Percentiles rank a stretch among this genome's conserved stretches.
Conservation (phyloP, 2,329 filamentous ascomycete species). For the Paracamarosporium sp. region DNA sequence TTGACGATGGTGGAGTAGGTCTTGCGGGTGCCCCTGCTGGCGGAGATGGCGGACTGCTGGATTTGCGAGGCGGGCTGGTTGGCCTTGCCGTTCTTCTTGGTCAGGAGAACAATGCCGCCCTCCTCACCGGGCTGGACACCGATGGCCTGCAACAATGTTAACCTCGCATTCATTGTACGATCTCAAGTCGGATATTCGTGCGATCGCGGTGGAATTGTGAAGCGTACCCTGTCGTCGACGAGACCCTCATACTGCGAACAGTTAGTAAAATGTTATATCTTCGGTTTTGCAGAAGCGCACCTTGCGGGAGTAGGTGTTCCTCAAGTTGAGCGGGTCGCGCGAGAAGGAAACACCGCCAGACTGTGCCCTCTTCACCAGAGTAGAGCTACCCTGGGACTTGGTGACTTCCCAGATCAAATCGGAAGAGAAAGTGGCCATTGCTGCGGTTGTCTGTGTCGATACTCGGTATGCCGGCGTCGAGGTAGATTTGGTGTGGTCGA, state of each 20-base stretch:
- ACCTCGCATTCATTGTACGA: neutral
- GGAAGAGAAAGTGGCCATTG: slow-evolving; percentile 74
- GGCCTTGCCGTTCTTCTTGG: slow-evolving; percentile 78
- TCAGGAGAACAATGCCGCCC: slow-evolving; percentile 79
- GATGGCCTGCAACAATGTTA: slow-evolving; percentile 68
- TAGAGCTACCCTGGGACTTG: slow-evolving; percentile 85
- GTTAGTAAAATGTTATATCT: slow-evolving; percentile 29
- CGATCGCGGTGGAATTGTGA: neutral
- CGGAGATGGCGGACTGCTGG: slow-evolving; percentile 72
- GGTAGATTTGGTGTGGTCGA: slow-evolving; percentile 21
- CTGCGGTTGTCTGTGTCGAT: slow-evolving; percentile 35
- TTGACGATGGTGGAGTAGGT: slow-evolving; percentile 89
- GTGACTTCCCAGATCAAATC: slow-evolving; percentile 95
- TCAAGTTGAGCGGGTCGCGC: slow-evolving; percentile 90
- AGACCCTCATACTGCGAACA: slow-evolving; percentile 80
- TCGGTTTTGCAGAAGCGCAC: slow-evolving; percentile 54
- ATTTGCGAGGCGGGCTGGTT: slow-evolving; percentile 75
- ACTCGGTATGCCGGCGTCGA: slow-evolving; percentile 20
- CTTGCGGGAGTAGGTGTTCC: slow-evolving; percentile 91
- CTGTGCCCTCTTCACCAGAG: slow-evolving; percentile 86
- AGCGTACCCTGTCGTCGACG: slow-evolving; percentile 85
- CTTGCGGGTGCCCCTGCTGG: slow-evolving; percentile 79
- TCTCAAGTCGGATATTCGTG: slow-evolving; percentile 11
- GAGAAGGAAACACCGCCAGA: slow-evolving; percentile 88
- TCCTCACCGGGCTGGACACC: slow-evolving; percentile 78